These are phyloP conservation scores for Laguncularia racemosa DNA, from an alignment of 345 rosid species.

Conservation along the genomic window DNA sequence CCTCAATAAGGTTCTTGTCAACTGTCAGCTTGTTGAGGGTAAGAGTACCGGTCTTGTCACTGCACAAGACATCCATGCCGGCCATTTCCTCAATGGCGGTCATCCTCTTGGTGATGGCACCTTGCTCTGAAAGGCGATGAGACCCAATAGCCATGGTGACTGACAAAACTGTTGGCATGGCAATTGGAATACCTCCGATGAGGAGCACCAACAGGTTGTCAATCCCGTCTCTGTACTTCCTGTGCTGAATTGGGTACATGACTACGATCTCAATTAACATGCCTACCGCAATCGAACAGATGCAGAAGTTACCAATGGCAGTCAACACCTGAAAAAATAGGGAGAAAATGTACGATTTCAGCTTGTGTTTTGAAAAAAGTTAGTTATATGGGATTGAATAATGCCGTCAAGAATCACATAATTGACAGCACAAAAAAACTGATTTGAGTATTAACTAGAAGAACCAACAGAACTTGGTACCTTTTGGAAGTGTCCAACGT, in stretches of 20 bases:
- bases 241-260: constrained; percentile 36
- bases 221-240: constrained; percentile 39
- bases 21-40: constrained; percentile 47
- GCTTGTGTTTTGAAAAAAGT: not conserved
- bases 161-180: constrained; percentile 49
- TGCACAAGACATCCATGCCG: constrained; percentile 47
- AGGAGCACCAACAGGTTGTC: constrained; percentile 46
- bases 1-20: constrained; percentile 39
- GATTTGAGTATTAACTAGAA: too few relatives aligned
- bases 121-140: constrained; percentile 42
- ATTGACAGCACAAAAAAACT: too few relatives aligned
- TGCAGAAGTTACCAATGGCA: constrained; percentile 49
- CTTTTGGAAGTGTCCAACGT: constrained; percentile 46
- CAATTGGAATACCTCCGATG: constrained; percentile 50
- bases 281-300: constrained; percentile 41
- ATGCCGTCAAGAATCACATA: too few relatives aligned
- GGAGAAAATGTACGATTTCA: not conserved
- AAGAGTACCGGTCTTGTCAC: constrained; percentile 50
- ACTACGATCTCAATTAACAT: constrained; percentile 31
- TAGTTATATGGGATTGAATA: not conserved
- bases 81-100: constrained; percentile 59
- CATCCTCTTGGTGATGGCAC: constrained; percentile 53
- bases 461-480: constrained; percentile 10
- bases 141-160: constrained; percentile 56
- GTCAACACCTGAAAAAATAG: constrained; percentile 15